Percentiles rank a stretch among this genome's conserved stretches.
These are phyloP conservation scores for Phaseolus coccineus DNA, from an alignment of 331 rosid genomes.

Conservation along the genomic window DNA sequence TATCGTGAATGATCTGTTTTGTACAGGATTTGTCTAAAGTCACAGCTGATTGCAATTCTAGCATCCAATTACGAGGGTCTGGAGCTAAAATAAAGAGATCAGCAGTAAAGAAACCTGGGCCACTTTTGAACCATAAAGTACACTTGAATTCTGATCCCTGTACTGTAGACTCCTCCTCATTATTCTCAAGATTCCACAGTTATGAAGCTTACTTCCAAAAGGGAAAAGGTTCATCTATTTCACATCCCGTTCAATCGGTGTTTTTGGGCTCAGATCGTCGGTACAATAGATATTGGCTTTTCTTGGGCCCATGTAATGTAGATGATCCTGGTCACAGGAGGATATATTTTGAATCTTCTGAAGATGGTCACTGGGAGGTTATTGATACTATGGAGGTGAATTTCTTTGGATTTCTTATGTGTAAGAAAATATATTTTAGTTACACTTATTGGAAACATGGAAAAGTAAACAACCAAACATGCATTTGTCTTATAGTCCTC, in stretches of 20 bases:
- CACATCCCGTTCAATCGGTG: conserved; percentile 90
- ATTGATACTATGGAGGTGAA: conserved; percentile 89
- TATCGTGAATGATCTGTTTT: conserved; percentile 33
- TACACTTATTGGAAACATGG: conserved; percentile 11
- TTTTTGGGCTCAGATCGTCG: conserved; percentile 98
- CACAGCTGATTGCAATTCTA: conserved; percentile 60
- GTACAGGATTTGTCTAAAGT: conserved; percentile 58
- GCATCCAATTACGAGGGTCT: conserved; percentile 66
- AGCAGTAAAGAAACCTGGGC: conserved; percentile 55
- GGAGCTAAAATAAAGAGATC: conserved; percentile 95
- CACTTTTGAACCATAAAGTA: conserved; percentile 56
- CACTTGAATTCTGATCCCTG: conserved; percentile 51
- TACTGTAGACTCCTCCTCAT: conserved; percentile 71
- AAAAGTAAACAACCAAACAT: conserved; percentile 19
- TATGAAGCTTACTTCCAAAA: conserved; percentile 46
- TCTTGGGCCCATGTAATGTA: conserved; percentile 88
- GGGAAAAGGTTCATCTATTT: conserved; percentile 47
- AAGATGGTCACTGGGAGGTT: conserved; percentile 99
- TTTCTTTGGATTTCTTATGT: conserved; percentile 31
- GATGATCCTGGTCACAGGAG: conserved; percentile 96
- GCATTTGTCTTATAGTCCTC: conserved; percentile 23
- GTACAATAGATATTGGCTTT: conserved; percentile 97
- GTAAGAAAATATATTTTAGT: conserved; percentile 1
- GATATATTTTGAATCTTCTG: conserved; percentile 96
- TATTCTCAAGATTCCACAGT: conserved; percentile 52